Evolutionary conservation across 768 basidiomycete species (phyloP), one percentile per base, ranked within the genome.

Genomic region (Goffeauzyma gilvescens): DNA sequence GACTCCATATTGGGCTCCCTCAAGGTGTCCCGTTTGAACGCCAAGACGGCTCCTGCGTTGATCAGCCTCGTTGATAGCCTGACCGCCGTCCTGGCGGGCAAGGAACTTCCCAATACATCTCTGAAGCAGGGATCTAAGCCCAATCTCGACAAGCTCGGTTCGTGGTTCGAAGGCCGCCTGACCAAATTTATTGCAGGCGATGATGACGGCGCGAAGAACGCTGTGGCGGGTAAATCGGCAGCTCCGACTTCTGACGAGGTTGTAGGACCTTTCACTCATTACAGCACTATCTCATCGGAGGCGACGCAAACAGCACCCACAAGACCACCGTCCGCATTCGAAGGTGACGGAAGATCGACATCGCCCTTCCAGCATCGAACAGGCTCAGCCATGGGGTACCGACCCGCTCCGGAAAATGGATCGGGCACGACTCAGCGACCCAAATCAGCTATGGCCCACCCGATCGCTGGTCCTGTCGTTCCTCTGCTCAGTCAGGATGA

Each of bases 111-210:
- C n/a, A n/a, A n/a, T n/a, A 73, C 78, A 28, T 73, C 78, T 24
- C 66, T 74, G 28, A 83, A 86, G 55, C 85, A 82, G 63, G 68
- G 86, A 43, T 70, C 76, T 26, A 86, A 89, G 54, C 87, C 93
- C 2, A 90, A 82, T 47, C 70, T 96, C 34, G 87, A 95, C 59
- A 78, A 77, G 25, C 75, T 96, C 37, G 81, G 87, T 21, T 79
- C 76, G 32, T 95, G 87, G 79, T 70, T 96, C 20, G 90, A 86
- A 64, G 80, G 82, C 10, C 75, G 81, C 14, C 75, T 98, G 56
- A 85, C 85, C 13, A 89, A 89, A 58, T 78, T 98, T 52, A 86
- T 98, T 46, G 83, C 89, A 7, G 93, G 90, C 2, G 87, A 93
- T 39, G 55, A 69, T n/a, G 80, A 80, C 17, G 45, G 45, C 9